Evolutionary conservation across 1,284 basidiomycete species (phyloP).

Genomic region (Vanrija sp.): DNA sequence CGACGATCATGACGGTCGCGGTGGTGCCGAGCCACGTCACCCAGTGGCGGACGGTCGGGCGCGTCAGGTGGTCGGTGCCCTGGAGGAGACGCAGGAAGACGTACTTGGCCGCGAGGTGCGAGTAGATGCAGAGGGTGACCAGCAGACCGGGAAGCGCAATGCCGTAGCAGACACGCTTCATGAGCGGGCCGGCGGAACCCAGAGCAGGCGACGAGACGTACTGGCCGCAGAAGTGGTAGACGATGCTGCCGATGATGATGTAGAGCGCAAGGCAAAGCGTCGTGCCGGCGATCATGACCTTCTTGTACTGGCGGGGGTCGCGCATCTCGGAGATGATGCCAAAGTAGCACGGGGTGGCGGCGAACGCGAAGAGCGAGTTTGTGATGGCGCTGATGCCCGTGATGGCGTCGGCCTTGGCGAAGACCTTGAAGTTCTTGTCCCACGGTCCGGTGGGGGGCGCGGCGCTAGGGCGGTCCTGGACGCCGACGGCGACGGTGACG

Average conservation of each 20-base stretch:
- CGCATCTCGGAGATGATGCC: conserved; percentile 41
- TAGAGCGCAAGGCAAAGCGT: no score
- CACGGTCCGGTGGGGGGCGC: conserved; percentile 36
- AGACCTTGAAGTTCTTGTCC: conserved; percentile 31
- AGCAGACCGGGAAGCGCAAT: conserved; percentile 36
- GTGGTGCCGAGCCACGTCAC: conserved; percentile 24
- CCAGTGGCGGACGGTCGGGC: conserved; percentile 30
- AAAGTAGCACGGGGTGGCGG: conserved; percentile 28
- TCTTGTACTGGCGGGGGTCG: conserved; percentile 28
- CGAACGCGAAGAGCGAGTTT: conserved; percentile 27
- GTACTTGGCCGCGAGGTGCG: conserved; percentile 33
- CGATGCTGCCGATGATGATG: not conserved
- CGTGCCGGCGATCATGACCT: conserved; percentile 18
- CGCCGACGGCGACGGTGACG: conserved; percentile 38
- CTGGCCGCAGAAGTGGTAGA: conserved; percentile 6
- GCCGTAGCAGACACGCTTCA: conserved; percentile 41
- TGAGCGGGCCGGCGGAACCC: conserved; percentile 39
- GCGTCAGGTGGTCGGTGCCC: conserved; percentile 28
- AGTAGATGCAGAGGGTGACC: conserved; percentile 7
- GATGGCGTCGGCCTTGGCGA: conserved; percentile 24
- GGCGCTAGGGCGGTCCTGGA: conserved; percentile 37
- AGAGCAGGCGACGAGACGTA: conserved; percentile 29
- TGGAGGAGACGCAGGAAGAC: conserved; percentile 33
- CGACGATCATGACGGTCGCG: not conserved
- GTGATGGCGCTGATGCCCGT: conserved; percentile 31